Conservation (phyloP, 179 eudicot species). For the Spinacia oleracea region DNA sequence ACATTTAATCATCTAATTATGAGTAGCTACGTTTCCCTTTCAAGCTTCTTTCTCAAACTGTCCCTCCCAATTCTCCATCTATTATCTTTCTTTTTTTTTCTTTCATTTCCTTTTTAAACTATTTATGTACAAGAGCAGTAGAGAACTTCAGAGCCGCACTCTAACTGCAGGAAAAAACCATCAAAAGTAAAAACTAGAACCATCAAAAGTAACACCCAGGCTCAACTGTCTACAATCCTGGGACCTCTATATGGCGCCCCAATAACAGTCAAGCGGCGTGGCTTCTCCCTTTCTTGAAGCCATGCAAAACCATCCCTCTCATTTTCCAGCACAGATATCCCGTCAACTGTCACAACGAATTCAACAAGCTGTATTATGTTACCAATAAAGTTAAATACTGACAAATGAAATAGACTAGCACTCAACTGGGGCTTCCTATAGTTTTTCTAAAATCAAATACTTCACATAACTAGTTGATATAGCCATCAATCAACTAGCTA, state of each 20-base stretch:
- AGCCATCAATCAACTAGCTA: too few relatives aligned
- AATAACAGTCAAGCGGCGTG: conserved; percentile 42
- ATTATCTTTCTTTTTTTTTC: neutral
- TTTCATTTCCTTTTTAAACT: neutral
- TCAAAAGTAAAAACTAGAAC: neutral
- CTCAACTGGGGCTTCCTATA: too few relatives aligned
- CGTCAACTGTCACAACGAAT: conserved; percentile 32
- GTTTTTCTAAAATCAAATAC: too few relatives aligned
- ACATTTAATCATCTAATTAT: neutral
- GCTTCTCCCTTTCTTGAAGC: conserved; percentile 67
- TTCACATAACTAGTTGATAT: too few relatives aligned
- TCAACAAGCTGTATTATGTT: neutral
- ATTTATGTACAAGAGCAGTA: conserved; percentile 10
- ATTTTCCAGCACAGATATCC: conserved; percentile 35
- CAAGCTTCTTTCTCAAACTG: neutral
- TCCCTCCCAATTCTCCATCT: neutral
- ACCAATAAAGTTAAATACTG: neutral
- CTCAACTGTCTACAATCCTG: conserved; percentile 45
- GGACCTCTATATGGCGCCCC: conserved; percentile 63
- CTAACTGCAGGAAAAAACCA: neutral
- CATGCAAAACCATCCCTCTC: conserved; percentile 52
- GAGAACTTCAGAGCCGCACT: neutral
- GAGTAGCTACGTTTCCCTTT: neutral
- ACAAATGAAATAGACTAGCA: too few relatives aligned
- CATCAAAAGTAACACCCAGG: neutral